These are phyloP conservation scores for Pneumocystis murina DNA, from an alignment of 1,139 yeast genomes.

Conservation along the genomic window DNA sequence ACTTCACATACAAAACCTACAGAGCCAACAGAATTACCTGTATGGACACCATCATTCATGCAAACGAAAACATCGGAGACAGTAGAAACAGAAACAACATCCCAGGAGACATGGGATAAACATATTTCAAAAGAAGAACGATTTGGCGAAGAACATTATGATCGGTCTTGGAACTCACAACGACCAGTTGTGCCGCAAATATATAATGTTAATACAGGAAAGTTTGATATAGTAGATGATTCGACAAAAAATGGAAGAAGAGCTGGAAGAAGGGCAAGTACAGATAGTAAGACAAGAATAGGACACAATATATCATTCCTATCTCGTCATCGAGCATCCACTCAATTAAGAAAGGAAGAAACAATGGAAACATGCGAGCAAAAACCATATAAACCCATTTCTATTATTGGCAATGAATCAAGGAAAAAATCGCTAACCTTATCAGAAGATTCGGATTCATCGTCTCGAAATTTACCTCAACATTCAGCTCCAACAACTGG, in stretches of 20 bases:
- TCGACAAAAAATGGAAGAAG: background rate
- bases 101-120: background rate
- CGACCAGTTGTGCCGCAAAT: constrained; percentile 3
- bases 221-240: constrained; percentile 9
- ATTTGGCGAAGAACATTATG: constrained; percentile 7
- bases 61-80: background rate
- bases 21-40: background rate
- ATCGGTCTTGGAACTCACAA: constrained; percentile 8
- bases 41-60: background rate
- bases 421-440: background rate
- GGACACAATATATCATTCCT: background rate
- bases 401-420: background rate
- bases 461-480: background rate
- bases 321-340: background rate
- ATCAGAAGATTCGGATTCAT: background rate
- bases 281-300: background rate
- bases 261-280: background rate
- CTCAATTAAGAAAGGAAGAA: background rate
- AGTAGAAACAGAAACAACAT: background rate
- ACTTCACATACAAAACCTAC: constrained; percentile 3
- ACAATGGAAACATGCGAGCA: background rate
- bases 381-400: background rate
- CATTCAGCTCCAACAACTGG: background rate
- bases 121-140: background rate
- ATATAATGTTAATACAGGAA: constrained; percentile 8